Evolutionary conservation across 768 basidiomycete species (phyloP), one percentile per base, ranked within the genome.

Genomic region (Lanmaoa rubissima): DNA sequence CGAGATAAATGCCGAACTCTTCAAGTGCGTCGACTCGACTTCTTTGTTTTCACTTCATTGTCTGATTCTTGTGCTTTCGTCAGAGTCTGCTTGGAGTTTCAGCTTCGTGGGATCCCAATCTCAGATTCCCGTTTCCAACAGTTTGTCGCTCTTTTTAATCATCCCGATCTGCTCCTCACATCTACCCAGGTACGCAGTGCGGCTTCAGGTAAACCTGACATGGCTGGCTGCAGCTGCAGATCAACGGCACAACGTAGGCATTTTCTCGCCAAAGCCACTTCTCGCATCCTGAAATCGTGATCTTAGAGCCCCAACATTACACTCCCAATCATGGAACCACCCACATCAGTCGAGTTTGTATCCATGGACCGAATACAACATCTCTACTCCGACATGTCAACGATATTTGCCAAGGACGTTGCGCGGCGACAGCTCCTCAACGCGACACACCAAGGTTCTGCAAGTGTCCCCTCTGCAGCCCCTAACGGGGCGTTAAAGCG

Each of bases 211-310:
- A 32, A 92, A 91, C 68, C 76, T 92, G 14, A 74, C 80, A 2
- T 90, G 85, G 84, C 70, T 90, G 60, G 86, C 87, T 45, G 79
- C 82, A 19, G 82, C 80, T n/a, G 85, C 82, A 41, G 88, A 90
- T 61, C 78, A 77, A 69, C 78, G 76, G 48, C 76, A 75, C 64
- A 75, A 73, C 39, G 84, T 84, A 73, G 48, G 80, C 71, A 53
- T 54, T 43, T 57, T 41, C 26, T 47, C 51, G 48, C 28, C 46
- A 42, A 44, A 31, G 35, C 39, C 47, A 12, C 43, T 52, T 55
- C n/a, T 46, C 48, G 5, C 49, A 38, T 53, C 35, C 59, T 61
- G 26, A 62, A 21, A 39, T 16, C 24, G n/a, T 16, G 11, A 36
- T 10, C 35, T 44, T 39, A 65, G 76, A 71, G 67, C 55, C 69